A percentile compares a stretch with the other conserved stretches of the same genome.
Conservation (phyloP, 2,329 filamentous ascomycete species). For the Exophiala oligosperma region DNA sequence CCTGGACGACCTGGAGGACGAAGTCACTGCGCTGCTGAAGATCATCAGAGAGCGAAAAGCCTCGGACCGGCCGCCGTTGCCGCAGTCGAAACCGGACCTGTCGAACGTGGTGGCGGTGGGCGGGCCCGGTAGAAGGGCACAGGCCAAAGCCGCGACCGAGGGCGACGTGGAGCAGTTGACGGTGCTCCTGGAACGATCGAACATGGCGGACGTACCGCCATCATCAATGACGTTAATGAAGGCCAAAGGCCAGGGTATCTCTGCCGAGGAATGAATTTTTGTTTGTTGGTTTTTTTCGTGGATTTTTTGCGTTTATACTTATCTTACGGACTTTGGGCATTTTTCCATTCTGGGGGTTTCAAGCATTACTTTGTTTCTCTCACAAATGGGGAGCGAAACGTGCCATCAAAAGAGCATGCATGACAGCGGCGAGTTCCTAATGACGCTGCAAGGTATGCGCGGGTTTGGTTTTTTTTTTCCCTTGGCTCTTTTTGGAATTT, state of each 20-base stretch:
- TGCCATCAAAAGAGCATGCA: too few species aligned
- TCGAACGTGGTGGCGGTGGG: not conserved
- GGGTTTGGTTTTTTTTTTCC: too few species aligned
- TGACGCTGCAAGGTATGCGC: too few species aligned
- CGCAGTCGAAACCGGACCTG: not conserved
- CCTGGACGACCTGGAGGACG: constrained; percentile 56
- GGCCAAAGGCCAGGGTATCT: not conserved
- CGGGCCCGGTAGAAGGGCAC: not conserved
- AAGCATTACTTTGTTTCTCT: too few species aligned
- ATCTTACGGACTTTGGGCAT: too few species aligned
- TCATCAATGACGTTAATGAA: constrained; percentile 3
- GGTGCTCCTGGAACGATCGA: constrained; percentile 17
- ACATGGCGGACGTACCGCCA: constrained; percentile 9
- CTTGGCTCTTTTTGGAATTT: too few species aligned
- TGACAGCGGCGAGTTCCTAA: too few species aligned
- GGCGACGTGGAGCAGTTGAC: constrained; percentile 21
- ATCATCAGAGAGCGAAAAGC: constrained; percentile 41
- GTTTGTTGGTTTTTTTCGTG: too few species aligned
- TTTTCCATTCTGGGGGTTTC: not conserved
- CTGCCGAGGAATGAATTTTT: not conserved
- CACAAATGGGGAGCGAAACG: too few species aligned
- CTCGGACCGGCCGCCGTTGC: not conserved
- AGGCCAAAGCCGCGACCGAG: constrained; percentile 16
- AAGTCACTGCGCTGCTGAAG: constrained; percentile 52
- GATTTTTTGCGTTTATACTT: not conserved